Base-by-base conservation (phyloP, 805 yeast species). In the Yarrowia yakushimensis region DNA sequence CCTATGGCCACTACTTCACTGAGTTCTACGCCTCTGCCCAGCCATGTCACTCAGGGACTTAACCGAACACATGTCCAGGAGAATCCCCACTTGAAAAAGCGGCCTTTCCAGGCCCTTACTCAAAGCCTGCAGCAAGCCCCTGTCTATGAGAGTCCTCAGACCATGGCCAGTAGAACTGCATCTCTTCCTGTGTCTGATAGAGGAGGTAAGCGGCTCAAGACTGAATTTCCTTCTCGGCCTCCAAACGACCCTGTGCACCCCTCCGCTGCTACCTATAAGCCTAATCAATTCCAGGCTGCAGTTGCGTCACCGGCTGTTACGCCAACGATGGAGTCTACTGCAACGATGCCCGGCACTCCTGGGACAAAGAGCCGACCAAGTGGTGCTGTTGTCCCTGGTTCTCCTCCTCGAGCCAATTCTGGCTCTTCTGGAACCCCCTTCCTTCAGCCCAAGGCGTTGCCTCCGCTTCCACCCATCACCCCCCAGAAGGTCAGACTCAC, bases 81-180 rank as follows among this genome's bases (percentile, higher is more conserved):
- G n/a, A 52, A 34, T 25, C 18, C 43, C 5, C 39, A 17, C 4
- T 12, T 25, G 18, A 52, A 36, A 13, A 52, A 36, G 25, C 31
- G 57, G 15, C 59, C 59, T 7, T 52, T 52, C 25, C 43, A 52
- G 17, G 59, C 59, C 3, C 59, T 52, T n/a, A 52, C 59, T 8
- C 59, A 52, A 17, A 52, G 43, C 13, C 25, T 52, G 15, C 59
- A 52, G 25, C 59, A 52, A n/a, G 43, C 59, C 11, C 59, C 59
- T 25, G 43, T 25, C 4, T 52, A 36, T 27, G 43, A 34, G 7
- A 52, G 11, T 17, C 7, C 31, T 4, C 31, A 36, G n/a, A 3
- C 31, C 4, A 6, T 36, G 22, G 59, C 59, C 17, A 15, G 23
- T 17, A 23, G 59, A 36, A 52, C 59, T 7, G 33, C 59, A 8